These are phyloP conservation scores for Salix dunnii DNA, from an alignment of 345 rosid species.

Conservation along the genomic window DNA sequence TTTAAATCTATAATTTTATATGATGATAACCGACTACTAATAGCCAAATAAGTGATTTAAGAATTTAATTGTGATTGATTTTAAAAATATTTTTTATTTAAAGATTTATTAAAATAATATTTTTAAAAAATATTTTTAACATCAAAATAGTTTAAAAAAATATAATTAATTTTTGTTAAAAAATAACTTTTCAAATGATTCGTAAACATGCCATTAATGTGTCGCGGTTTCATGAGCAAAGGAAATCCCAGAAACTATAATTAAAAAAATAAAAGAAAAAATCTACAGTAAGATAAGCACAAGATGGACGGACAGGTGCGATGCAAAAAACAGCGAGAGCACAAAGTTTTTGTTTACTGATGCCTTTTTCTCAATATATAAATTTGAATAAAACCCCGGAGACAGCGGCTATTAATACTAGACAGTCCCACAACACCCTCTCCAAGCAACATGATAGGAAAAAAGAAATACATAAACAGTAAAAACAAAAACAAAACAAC, in stretches of 20 bases:
- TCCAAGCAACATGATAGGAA: constrained; percentile 34
- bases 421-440: constrained; percentile 52
- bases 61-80: too few relatives aligned
- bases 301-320: neutral
- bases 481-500: constrained; percentile 12
- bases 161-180: too few relatives aligned
- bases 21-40: too few relatives aligned
- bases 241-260: neutral
- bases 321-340: neutral
- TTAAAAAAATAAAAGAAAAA: neutral
- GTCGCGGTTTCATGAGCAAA: neutral
- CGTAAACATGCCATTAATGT: too few relatives aligned
- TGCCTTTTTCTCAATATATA: neutral
- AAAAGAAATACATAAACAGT: constrained; percentile 5
- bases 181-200: too few relatives aligned
- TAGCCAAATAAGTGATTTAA: too few relatives aligned
- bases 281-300: neutral
- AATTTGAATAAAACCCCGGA: constrained; percentile 27
- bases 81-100: too few relatives aligned
- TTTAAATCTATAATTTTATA: too few relatives aligned
- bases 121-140: too few relatives aligned
- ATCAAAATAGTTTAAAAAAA: too few relatives aligned
- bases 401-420: constrained; percentile 74
- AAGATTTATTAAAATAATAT: too few relatives aligned
- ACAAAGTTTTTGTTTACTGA: constrained; percentile 2